A percentile compares a stretch with the other conserved stretches of the same genome.
Evolutionary conservation across 371 early-diverging fungal genomes (phyloP).

Genomic region (Rhizopus stolonifer): DNA sequence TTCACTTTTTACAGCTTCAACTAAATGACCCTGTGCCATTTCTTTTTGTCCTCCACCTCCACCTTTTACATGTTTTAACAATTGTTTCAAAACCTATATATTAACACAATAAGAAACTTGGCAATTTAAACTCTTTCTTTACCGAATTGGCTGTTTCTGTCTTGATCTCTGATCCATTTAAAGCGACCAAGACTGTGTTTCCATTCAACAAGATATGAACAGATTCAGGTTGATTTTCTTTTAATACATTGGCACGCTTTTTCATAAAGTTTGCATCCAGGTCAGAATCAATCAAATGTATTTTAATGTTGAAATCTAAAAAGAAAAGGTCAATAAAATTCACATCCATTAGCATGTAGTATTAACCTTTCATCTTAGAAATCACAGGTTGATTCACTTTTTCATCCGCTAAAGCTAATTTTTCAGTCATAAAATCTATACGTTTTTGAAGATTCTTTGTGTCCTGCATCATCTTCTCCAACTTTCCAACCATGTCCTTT

Average conservation of each 20-base stretch:
- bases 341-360: neutral
- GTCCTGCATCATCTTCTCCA: constrained; percentile 40
- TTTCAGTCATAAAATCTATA: constrained; percentile 38
- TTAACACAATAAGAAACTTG: neutral
- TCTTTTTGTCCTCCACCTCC: constrained; percentile 51
- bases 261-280: constrained; percentile 52
- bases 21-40: constrained; percentile 44
- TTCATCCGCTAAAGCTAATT: constrained; percentile 40
- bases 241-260: constrained; percentile 53
- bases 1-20: constrained; percentile 19
- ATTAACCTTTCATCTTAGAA: constrained; percentile 23
- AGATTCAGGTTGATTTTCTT: constrained; percentile 35
- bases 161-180: constrained; percentile 41
- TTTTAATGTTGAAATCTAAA: constrained; percentile 39
- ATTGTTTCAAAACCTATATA: constrained; percentile 39
- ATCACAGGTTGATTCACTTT: constrained; percentile 15
- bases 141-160: constrained; percentile 53
- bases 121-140: constrained; percentile 2
- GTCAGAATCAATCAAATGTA: constrained; percentile 54
- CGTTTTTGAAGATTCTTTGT: constrained; percentile 41
- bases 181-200: constrained; percentile 48
- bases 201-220: constrained; percentile 57
- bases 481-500: constrained; percentile 34
- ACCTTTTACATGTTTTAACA: constrained; percentile 45
- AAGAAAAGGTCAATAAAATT: neutral